Percentiles rank a stretch among this genome's conserved stretches.
Evolutionary conservation across 75 land plant species (phyloP).

Genomic region (Picea sitchensis): DNA sequence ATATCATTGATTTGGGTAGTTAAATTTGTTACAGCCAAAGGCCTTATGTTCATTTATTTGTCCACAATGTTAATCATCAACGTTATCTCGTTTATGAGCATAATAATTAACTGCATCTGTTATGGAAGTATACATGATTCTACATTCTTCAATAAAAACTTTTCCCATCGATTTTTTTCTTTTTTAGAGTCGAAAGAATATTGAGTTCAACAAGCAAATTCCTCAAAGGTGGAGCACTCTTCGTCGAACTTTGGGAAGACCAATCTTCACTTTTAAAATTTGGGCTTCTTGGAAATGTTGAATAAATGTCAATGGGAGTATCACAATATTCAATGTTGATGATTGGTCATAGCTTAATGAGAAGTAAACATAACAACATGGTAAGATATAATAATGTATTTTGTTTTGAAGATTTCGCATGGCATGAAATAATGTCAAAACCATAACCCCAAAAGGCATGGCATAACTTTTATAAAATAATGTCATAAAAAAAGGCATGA

Average conservation of each 20-base stretch:
- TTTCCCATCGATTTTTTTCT: too few species aligned
- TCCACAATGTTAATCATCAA: neutral
- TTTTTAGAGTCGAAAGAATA: neutral
- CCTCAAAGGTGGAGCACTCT: neutral
- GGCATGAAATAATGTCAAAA: too few species aligned
- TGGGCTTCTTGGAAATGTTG: conserved; percentile 6
- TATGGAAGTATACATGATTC: too few species aligned
- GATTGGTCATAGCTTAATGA: too few species aligned
- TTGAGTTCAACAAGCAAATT: neutral
- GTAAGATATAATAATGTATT: too few species aligned
- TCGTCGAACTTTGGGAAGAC: neutral
- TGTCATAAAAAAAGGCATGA: too few species aligned
- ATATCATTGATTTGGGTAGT: neutral
- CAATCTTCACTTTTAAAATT: neutral
- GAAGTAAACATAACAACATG: too few species aligned
- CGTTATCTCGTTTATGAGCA: neutral
- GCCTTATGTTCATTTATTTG: neutral
- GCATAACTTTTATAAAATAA: too few species aligned
- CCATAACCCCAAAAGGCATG: too few species aligned
- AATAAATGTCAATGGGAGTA: neutral
- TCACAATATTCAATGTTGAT: too few species aligned
- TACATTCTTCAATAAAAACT: too few species aligned
- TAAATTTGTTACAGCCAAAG: neutral
- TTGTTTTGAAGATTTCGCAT: too few species aligned
- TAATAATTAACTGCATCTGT: neutral